Evolutionary conservation across 106 monocot species (phyloP).

Genomic region (Dendrobium huoshanense): DNA sequence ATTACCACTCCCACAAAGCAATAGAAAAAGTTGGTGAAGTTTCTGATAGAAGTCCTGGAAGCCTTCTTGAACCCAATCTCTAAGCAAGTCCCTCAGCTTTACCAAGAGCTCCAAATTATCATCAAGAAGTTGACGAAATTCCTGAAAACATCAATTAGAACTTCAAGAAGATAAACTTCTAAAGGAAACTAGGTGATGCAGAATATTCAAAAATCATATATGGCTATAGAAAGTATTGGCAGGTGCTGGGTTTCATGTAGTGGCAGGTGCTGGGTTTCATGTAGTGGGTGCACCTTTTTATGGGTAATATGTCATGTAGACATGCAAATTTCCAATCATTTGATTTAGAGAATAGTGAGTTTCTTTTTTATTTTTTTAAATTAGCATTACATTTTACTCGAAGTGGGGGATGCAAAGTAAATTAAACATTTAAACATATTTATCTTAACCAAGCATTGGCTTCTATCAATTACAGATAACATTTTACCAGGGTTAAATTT

Average conservation of each 20-base stretch:
- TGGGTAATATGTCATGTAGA: neutral
- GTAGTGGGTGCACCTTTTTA: neutral
- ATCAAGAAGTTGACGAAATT: conserved; percentile 73
- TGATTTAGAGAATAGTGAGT: neutral
- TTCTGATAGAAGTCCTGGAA: conserved; percentile 87
- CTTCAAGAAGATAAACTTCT: neutral
- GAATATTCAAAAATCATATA: neutral
- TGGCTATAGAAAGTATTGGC: neutral
- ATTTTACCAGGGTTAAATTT: neutral
- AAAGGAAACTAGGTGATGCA: neutral
- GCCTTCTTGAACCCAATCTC: conserved; percentile 97
- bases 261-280: neutral
- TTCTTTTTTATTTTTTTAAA: neutral
- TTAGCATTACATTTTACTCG: neutral
- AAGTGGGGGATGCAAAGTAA: neutral
- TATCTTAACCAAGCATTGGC: neutral
- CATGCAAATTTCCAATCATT: neutral
- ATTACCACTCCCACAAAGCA: conserved; percentile 61
- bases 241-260: neutral
- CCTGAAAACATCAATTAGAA: conserved; percentile 27
- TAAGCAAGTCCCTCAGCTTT: conserved; percentile 66
- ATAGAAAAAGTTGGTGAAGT: conserved; percentile 51
- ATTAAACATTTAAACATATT: neutral
- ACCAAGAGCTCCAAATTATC: conserved; percentile 57
- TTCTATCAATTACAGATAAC: neutral